Percentiles rank a stretch among this genome's conserved stretches.
Conservation (phyloP, 345 rosid species). For the Ceriops tagal region DNA sequence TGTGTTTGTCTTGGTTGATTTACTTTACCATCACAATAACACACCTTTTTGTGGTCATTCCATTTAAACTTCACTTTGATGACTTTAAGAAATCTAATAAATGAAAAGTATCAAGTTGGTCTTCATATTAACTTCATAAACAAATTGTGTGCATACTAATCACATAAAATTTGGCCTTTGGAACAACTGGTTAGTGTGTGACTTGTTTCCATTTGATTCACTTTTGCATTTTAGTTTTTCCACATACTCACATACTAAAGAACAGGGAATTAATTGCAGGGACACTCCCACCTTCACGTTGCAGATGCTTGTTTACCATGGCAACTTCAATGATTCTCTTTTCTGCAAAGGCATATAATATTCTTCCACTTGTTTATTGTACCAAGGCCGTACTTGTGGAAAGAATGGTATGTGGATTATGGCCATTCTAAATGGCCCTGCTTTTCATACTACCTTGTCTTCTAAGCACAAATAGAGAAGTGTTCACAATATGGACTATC, state of each 20-base stretch:
- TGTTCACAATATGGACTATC: no score
- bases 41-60: no score
- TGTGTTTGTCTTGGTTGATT: no score
- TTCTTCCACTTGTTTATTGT: constrained; percentile 48
- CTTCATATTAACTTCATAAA: no score
- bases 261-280: constrained; percentile 39
- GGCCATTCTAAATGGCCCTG: neutral
- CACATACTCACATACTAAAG: no score
- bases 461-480: no score
- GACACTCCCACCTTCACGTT: constrained; percentile 66
- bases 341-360: constrained; percentile 66
- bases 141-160: no score
- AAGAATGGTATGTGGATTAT: constrained; percentile 43
- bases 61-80: neutral
- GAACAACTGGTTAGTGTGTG: neutral
- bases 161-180: neutral
- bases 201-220: neutral
- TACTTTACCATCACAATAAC: no score
- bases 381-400: constrained; percentile 54
- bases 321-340: constrained; percentile 86
- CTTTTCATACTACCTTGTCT: no score
- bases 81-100: no score
- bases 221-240: neutral
- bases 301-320: constrained; percentile 80
- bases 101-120: no score